Base-by-base conservation (phyloP, 306 rosid genomes). In the Comarum palustre region DNA sequence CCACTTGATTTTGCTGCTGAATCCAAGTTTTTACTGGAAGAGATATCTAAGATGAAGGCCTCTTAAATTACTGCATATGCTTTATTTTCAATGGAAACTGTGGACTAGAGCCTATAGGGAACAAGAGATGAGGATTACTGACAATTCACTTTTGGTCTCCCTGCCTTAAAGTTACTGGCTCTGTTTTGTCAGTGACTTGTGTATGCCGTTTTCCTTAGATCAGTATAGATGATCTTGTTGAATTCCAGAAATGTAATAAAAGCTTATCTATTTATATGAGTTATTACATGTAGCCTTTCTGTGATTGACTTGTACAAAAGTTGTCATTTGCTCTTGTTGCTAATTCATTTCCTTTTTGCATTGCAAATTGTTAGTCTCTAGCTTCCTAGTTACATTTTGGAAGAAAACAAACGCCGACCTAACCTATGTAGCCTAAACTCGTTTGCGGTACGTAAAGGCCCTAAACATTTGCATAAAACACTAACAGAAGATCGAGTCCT, bases 1-100 rank as follows among this genome's bases (percentile, higher is more conserved):
- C 90, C 96, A 4, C 85, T 91, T 79, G 97, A 94, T 65, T 94
- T 75, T 24, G 90, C 96, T 79, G 88, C 89, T 22, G 99, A 91
- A 54, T 90, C 99, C 55, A 91, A 55, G 59, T 29, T 81, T 60
- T 77, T 88, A 73, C 88, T 94, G 2, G 99, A 94, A 84, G 92
- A 87, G 14, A 89, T 91, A 69, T 83, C 96, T 6, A 91, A 91
- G 84, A 87, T 83, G 89, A 79, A 60, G 62, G 86, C 46, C 62
- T 79, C 84, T 4, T 73, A 68, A 63, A 19, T 77, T 25, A 70
- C 36, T 67, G 27, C 57, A 3, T 64, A n/a, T 14, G 82, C 66
- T 64, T 69, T 42, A 43, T 73, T 70, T 15, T 11, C 13, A 15
- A 51, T 50, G 58, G 39, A 57, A 43, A 22, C 19, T 43, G n/a